Evolutionary conservation across 2,329 filamentous ascomycete genomes (phyloP), one percentile per base, ranked within the genome.

Genomic region (Alternaria incomplexa): DNA sequence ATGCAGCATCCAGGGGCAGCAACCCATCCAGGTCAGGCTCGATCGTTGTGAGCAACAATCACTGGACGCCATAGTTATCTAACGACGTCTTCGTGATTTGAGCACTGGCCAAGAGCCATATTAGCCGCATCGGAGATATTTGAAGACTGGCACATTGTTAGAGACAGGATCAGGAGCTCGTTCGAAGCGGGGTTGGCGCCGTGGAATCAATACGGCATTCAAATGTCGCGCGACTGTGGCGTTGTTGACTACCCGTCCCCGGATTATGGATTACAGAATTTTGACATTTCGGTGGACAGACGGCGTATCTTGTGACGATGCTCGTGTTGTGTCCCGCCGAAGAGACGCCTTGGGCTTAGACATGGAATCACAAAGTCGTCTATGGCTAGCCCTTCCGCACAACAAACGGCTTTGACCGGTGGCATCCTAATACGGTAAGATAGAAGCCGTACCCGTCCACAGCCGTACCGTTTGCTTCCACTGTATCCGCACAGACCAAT

Each of bases 181-280:
- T 57, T 62, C 30, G 52, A 56, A 57, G 61, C 61, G 61, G 62
- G 53, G 57, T 51, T 62, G 64, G 68, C 62, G 69, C 63, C 61
- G 62, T 71, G 59, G 63, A 73, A 68, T 73, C 70, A 71, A 74
- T 71, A 76, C 64, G 61, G 69, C 62, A 74, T 69, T 51, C 47
- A 59, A 53, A 74, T 75, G 71, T 71, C 72, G 76, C 77, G 71
- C 52, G 58, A 79, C 76, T 65, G 72, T 79, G 77, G 77, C 77
- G 74, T 63, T 71, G 62, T 68, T 71, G 68, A 68, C 69, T 72
- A 63, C 62, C 57, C 66, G 54, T 69, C 65, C 68, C 69, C 66
- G 62, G 64, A 70, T 63, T 66, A 59, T 69, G 64, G 64, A 56
- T 46, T 72, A 62, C 58, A 66, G 58, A 40, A 54, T 64, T 63